Evolutionary conservation across 495 filamentous ascomycete species (phyloP).

Genomic region (Penicillium cataractarum): DNA sequence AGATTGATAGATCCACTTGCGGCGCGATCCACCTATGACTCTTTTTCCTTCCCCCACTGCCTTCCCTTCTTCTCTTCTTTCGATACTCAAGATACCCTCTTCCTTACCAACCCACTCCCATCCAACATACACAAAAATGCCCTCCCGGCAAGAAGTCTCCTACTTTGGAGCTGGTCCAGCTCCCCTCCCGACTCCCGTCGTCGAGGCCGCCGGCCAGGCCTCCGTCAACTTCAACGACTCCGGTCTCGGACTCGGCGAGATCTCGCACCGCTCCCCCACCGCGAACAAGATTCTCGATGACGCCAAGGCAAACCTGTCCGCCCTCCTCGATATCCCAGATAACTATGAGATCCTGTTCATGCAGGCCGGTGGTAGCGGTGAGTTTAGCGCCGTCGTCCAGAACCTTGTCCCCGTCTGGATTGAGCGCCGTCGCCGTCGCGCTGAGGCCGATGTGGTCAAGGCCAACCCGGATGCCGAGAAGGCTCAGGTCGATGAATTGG

Average conservation of each 20-base stretch:
- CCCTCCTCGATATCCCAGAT: conserved; percentile 73
- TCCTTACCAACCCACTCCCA: conserved; percentile 1
- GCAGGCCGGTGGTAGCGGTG: conserved; percentile 80
- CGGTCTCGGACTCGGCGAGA: conserved; percentile 74
- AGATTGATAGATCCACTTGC: conserved; percentile 29
- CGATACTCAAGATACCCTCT: conserved; percentile 14
- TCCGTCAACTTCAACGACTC: conserved; percentile 82
- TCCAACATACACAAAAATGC: conserved; percentile 21
- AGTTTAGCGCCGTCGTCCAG: conserved; percentile 80
- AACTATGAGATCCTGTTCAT: conserved; percentile 81
- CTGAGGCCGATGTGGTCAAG: conserved; percentile 40
- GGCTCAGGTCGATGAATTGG: conserved; percentile 51
- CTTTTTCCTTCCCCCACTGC: conserved; percentile 20
- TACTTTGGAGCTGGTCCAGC: conserved; percentile 92
- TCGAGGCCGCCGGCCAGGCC: conserved; percentile 71
- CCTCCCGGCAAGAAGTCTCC: conserved; percentile 60
- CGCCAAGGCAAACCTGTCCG: conserved; percentile 65
- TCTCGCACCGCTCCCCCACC: conserved; percentile 83
- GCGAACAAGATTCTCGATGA: conserved; percentile 70
- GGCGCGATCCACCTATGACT: conserved; percentile 25
- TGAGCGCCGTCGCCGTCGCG: conserved; percentile 53
- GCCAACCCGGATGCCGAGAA: conserved; percentile 37
- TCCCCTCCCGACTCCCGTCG: conserved; percentile 74
- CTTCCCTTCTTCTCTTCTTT: conserved; percentile 13
- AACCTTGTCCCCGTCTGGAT: conserved; percentile 85